Evolutionary conservation across 139 green algal species (phyloP), one percentile per base, ranked within the genome.

Genomic region (Coelastrella sp.): DNA sequence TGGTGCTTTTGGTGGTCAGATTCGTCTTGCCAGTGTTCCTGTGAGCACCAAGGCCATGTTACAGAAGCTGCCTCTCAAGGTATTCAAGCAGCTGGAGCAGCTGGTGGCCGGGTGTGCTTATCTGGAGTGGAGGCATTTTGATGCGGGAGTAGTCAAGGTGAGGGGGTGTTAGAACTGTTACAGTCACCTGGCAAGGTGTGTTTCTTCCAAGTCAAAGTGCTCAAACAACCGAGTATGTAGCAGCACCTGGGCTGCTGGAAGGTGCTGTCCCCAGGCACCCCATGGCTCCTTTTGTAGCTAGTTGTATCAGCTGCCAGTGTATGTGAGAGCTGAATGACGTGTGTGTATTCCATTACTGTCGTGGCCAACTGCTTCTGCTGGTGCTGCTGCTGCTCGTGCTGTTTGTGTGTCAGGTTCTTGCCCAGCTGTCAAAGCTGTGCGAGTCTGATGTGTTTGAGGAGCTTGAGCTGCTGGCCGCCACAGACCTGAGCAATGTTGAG

Each of bases 101-200:
- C 57, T 92, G 43, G 85, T 93, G 50, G 25, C 43, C 2, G 43
- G 30, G 17, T 92, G 88, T 81, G 40, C 32, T 13, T 86, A 92
- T 79, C 81, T 93, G 85, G 88, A 93, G 60, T 93, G 90, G 90
- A 87, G 89, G 72, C 90, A 93, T 69, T 91, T 93, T 86, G 90
- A 93, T 64, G 90, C 90, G 1, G 90, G 90, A 2, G 88, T 93
- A 7, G 79, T 93, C 85, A 93, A 92, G 90, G 88, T 91, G 51
- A 0, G n/a, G n/a, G n/a, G n/a, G n/a, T n/a, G n/a, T n/a, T n/a
- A n/a, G n/a, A n/a, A n/a, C n/a, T n/a, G n/a, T n/a, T n/a, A n/a
- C n/a, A n/a, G n/a, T n/a, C n/a, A n/a, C n/a, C n/a, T n/a, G n/a
- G n/a, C n/a, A n/a, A n/a, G n/a, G n/a, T n/a, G n/a, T n/a, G n/a